Base-by-base conservation (phyloP, 2,329 filamentous ascomycete genomes). In the Xylaria sp. region DNA sequence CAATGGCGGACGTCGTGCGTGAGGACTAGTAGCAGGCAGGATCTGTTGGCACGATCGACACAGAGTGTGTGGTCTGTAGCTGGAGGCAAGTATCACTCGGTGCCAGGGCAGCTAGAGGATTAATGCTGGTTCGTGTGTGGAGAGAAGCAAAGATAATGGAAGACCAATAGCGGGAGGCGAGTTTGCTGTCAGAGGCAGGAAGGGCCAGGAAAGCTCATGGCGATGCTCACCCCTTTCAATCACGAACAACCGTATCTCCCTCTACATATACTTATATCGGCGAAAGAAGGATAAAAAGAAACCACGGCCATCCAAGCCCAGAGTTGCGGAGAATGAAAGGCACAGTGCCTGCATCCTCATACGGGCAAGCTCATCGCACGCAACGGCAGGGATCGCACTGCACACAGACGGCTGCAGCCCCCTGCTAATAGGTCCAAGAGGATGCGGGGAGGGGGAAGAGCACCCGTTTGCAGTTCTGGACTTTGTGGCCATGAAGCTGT, bases 181-280 rank as follows among this genome's bases (percentile, higher is more conserved):
- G 50, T 18, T 51, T 30, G 49, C 30, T 51, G 18, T 51, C 23
- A 51, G 37, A 34, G 37, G 34, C 16, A 57, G 35, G 19, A 48
- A 59, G 30, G 34, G 47, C 42, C 30, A 53, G 37, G 54, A 19
- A 54, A 48, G 4, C 46, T 8, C 47, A 54, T 34, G 44, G 54
- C 57, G 44, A 57, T 56, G 37, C 44, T 56, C 44, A 8, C 50
- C 55, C 58, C 49, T 63, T 64, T 63, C 55, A 49, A 59, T 52
- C 52, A 63, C 7, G 37, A 54, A 54, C 35, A 53, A 54, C 52
- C 46, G 53, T 52, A 39, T 47, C 50, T 59, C 34, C 60, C 47
- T 55, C 50, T 54, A 63, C 54, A 53, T 55, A 62, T 58, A 57
- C 48, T 52, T 50, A 60, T 47, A 44, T 49, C 57, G 52, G 46